Evolutionary conservation across 192 early-diverging fungal species (phyloP), one percentile per base, ranked within the genome.

Genomic region (Linnemannia hyalina): DNA sequence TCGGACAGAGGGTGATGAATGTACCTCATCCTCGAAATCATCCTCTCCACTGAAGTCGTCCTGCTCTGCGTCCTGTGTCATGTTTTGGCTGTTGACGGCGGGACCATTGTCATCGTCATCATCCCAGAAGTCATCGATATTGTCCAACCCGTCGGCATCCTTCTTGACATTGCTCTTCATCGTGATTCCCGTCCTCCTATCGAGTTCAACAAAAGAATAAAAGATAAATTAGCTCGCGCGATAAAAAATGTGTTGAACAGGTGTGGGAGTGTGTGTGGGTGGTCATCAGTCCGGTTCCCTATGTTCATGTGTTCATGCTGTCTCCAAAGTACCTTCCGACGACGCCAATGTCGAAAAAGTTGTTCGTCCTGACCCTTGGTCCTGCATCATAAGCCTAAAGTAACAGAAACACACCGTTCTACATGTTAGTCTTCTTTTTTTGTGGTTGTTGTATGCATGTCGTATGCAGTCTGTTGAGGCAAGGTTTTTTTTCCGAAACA

Each of bases 91-190:
- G 26, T 15, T 65, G 29, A 32, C 60, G 4, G 32, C 38, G 49
- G 15, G 29, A 32, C 32, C 18, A 41, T 23, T 4, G 4, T 70
- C 23, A 63, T 70, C 11, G 8, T 26, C 68, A 38, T 85, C 81
- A 4, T 74, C 54, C 81, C 81, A 88, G 74, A 88, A 88, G 49
- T 88, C 87, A 36, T 88, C 87, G 26, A 88, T 80, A 47, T 88
- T 82, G 60, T 88, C 87, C 40, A 88, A 36, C 1, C 87, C 87
- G 46, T 88, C 87, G 4, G 73, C 78, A 41, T 88, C 87, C 74
- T 88, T 88, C 26, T 83, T 88, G 36, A 88, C 70, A 44, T 80
- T 80, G 13, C 47, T 36, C 54, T 82, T 82, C 47, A 88, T 80
- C n/a, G 68, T 83, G 38, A 83, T 73, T 18, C 87, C 87, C 29